Base-by-base conservation (phyloP, 768 basidiomycete genomes). In the Hysterangium stoloniferum region DNA sequence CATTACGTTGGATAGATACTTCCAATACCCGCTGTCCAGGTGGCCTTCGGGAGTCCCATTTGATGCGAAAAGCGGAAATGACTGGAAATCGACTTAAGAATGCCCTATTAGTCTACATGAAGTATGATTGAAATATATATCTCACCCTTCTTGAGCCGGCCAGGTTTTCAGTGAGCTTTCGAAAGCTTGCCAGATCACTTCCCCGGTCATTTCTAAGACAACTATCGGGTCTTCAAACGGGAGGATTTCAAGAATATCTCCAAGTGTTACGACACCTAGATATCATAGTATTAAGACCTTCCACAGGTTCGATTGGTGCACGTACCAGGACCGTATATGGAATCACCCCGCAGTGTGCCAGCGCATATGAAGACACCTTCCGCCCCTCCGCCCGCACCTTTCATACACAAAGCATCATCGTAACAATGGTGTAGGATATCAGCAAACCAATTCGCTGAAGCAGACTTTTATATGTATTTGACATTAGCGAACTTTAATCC, bases 141-240 rank as follows among this genome's bases (percentile, higher is more conserved):
- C 71, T 64, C 54, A 80, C 90, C 92, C 92, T 74, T 94, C 92
- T 65, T 92, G 90, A 15, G 89, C 83, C 6, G 92, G 92, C 78
- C 85, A 94, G 46, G 77, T 86, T 52, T 69, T 70, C 5, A 96
- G 68, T 5, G 79, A 77, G 9, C 71, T 71, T 60, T 96, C 92
- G 31, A 95, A 56, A 0, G 84, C 80, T 35, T 79, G 80, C 87
- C 89, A 93, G 37, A 95, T 73, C 0, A 80, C 71, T 56, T 76
- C 72, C 1, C 92, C 91, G 56, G 88, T 80, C 13, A 95, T 63
- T 62, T 92, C 84, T 9, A 92, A 58, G 3, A 91, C 88, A 4
- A 96, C 76, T 13, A 84, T 69, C 2, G 90, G 83, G 58, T 95
- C 92, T 49, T 86, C 84, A 53, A 92, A 95, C 0, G 92, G 92